phyloP scores from a whole-genome alignment of 495 filamentous ascomycete genomes.

The Xylaria sp. region DNA sequence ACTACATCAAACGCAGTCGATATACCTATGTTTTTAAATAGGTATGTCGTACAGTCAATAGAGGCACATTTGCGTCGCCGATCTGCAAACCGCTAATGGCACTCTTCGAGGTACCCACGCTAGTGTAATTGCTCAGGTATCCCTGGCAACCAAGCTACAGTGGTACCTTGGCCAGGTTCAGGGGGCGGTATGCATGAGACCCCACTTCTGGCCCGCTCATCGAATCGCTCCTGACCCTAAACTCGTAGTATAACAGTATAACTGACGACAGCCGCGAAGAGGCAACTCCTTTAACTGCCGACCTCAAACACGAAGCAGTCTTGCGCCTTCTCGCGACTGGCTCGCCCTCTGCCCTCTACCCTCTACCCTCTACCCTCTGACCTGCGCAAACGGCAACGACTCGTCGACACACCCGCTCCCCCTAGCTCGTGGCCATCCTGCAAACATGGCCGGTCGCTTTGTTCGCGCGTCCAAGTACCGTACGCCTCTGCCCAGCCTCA shows the following conservation, averaged over 20 bases:
- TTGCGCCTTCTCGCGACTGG: slow-evolving; percentile 19
- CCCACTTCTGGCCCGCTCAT: slow-evolving; percentile 15
- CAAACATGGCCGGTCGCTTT: slow-evolving; percentile 90
- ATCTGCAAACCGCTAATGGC: neutral
- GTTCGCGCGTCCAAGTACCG: slow-evolving; percentile 98
- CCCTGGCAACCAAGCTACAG: slow-evolving; percentile 20
- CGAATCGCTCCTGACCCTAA: slow-evolving; percentile 15
- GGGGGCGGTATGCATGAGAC: slow-evolving; percentile 15
- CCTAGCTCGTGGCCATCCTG: neutral
- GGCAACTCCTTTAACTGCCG: slow-evolving; percentile 12
- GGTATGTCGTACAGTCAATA: neutral
- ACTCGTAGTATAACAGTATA: slow-evolving; percentile 12
- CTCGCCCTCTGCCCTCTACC: neutral
- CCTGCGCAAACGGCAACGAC: neutral
- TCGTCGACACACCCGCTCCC: neutral
- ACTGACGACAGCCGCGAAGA: neutral
- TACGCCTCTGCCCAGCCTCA: slow-evolving; percentile 59
- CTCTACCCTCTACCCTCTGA: neutral
- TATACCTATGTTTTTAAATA: neutral
- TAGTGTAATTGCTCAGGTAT: neutral
- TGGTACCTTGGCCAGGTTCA: slow-evolving; percentile 11
- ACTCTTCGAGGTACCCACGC: slow-evolving; percentile 1
- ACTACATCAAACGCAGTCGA: neutral
- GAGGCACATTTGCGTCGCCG: neutral
- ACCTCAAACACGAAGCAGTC: slow-evolving; percentile 5